These are phyloP conservation scores for Emericellopsis terricola DNA, from an alignment of 495 filamentous ascomycete species.

Conservation along the genomic window DNA sequence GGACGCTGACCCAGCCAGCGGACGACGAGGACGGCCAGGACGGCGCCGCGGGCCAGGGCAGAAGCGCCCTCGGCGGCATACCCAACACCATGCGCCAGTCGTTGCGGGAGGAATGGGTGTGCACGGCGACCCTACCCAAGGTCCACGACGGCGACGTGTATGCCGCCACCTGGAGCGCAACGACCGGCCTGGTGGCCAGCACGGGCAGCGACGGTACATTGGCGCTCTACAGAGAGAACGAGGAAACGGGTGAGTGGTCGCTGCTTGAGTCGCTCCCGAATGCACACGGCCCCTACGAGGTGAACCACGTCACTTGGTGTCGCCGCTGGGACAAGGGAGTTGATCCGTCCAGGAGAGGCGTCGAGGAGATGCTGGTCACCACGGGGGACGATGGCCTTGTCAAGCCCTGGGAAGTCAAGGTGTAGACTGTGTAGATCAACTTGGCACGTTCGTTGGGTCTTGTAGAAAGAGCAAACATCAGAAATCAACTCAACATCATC, in stretches of 20 bases:
- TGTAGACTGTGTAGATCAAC: too few species aligned
- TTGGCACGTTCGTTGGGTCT: too few species aligned
- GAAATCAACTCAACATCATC: too few species aligned
- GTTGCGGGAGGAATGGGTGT: slow-evolving; percentile 66
- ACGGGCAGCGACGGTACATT: slow-evolving; percentile 74
- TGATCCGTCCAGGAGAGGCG: slow-evolving; percentile 20
- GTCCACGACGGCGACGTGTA: slow-evolving; percentile 71
- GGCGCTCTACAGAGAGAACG: slow-evolving; percentile 54
- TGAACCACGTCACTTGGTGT: slow-evolving; percentile 81
- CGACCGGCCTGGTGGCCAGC: slow-evolving; percentile 57
- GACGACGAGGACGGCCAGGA: slow-evolving; percentile 20
- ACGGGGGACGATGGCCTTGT: slow-evolving; percentile 70
- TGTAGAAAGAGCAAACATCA: too few species aligned
- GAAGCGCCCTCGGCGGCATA: slow-evolving; percentile 24
- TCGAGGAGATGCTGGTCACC: slow-evolving; percentile 59
- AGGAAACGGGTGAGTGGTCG: slow-evolving; percentile 1
- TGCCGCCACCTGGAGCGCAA: slow-evolving; percentile 58
- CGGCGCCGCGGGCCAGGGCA: slow-evolving; percentile 3
- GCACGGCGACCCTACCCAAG: slow-evolving; percentile 50
- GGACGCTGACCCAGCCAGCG: slow-evolving; percentile 45
- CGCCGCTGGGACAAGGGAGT: slow-evolving; percentile 32
- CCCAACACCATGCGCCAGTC: slow-evolving; percentile 68
- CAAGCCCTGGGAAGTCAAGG: slow-evolving; percentile 41
- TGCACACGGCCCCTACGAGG: slow-evolving; percentile 79
- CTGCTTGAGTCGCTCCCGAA: slow-evolving; percentile 28